Evolutionary conservation across 306 rosid genomes (phyloP), one percentile per base, ranked within the genome.

Genomic region (Prunus mira): DNA sequence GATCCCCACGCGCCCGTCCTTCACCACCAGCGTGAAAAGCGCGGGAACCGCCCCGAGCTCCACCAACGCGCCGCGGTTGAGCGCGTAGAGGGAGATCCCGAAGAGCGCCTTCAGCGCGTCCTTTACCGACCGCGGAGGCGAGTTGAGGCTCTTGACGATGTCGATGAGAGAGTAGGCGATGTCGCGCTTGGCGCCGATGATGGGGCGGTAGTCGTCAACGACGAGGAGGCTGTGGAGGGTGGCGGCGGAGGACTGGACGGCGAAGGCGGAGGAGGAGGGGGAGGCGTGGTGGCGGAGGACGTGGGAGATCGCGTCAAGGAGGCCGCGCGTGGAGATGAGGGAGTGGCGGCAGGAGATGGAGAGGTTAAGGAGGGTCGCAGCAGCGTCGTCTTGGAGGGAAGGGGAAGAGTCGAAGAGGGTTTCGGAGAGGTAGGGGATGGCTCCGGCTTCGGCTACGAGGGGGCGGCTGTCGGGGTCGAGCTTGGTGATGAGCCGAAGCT

Each of bases 211-310:
- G 15, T 81, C 87, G 0, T 92, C 99, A 9, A 66, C 84, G 20
- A 84, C 74, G 65, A 95, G 96, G 38, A 95, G 93, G 83, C 97
- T 95, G 77, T 95, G 93, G 52, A 95, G 83, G 2, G 89, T 82
- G 34, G 97, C 99, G 73, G 97, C 97, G 74, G 88, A 72, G 62
- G 97, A 89, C 73, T 95, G 99, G 0, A 95, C 97, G 4, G 97
- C 99, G 46, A 86, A 24, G 46, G 96, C 63, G 3, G 96, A 83
- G 41, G 97, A 82, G 6, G 90, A 43, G 0, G 85, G 46, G 64
- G 91, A 60, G 5, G 9, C 5, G 68, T 95, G 97, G 69, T 82
- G 80, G 14, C 89, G 73, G 18, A 95, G 93, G 14, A 82, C 83
- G 76, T 95, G 93, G 0, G 99, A 87, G 22, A 95, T 65, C 1